Percentiles rank a stretch among this genome's conserved stretches.
Conservation (phyloP, 2,329 filamentous ascomycete genomes). For the Clonostachys rosea region DNA sequence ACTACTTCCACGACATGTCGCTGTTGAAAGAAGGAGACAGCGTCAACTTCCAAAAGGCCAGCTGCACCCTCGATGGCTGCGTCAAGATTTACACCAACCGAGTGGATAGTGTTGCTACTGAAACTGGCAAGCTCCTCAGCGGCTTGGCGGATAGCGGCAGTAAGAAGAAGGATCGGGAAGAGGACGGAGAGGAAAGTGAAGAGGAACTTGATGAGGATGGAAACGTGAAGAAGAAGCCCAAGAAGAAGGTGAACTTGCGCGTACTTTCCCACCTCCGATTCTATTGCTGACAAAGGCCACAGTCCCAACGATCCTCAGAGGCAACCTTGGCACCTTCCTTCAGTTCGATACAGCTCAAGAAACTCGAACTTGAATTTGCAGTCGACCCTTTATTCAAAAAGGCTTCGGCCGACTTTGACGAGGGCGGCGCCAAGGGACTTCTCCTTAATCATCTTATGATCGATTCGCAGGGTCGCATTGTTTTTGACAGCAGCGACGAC, state of each 20-base stretch:
- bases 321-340: conserved; percentile 91
- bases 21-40: conserved; percentile 92
- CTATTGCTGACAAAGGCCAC: conserved; percentile 1
- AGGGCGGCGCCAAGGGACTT: conserved; percentile 92
- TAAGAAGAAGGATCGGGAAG: conserved; percentile 70
- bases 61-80: conserved; percentile 94
- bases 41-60: conserved; percentile 98
- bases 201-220: conserved; percentile 59
- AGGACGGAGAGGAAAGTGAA: conserved; percentile 59
- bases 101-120: conserved; percentile 96
- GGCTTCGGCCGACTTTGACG: conserved; percentile 95
- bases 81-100: conserved; percentile 99
- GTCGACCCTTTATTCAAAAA: conserved; percentile 99
- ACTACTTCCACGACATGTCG: conserved; percentile 99
- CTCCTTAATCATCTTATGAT: conserved; percentile 96
- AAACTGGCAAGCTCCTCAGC: conserved; percentile 91
- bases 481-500: conserved; percentile 98
- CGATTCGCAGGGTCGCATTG: conserved; percentile 84
- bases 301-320: conserved; percentile 76
- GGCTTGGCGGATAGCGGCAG: conserved; percentile 85
- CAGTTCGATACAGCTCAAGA: conserved; percentile 85
- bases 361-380: conserved; percentile 93
- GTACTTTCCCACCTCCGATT: background rate
- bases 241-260: conserved; percentile 62
- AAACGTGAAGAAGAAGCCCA: conserved; percentile 57